These are phyloP conservation scores for Odontarrhena argentea DNA, from an alignment of 345 rosid species.

Conservation along the genomic window DNA sequence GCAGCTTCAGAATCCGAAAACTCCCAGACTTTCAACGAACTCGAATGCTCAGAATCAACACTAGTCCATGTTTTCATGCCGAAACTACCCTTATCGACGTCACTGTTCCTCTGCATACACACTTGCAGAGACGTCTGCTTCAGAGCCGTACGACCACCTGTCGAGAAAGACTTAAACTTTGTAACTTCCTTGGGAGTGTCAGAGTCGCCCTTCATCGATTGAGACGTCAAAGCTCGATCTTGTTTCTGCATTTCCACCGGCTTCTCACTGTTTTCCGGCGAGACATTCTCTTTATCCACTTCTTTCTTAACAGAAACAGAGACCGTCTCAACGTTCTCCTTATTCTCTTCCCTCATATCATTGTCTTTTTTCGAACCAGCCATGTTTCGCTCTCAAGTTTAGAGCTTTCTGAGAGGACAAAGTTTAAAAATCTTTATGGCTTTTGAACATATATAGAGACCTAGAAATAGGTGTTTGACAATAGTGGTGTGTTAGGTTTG, in stretches of 20 bases:
- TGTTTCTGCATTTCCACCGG: slow-evolving; percentile 37
- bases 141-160: slow-evolving; percentile 53
- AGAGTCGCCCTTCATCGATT: slow-evolving; percentile 46
- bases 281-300: slow-evolving; percentile 50
- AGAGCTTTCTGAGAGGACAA: slow-evolving; percentile 11
- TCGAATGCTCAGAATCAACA: slow-evolving; percentile 66
- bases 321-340: slow-evolving; percentile 46
- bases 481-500: slow-evolving; percentile 31
- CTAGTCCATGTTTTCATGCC: slow-evolving; percentile 62
- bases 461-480: slow-evolving; percentile 34
- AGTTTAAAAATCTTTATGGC: slow-evolving; percentile 27
- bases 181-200: slow-evolving; percentile 42
- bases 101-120: slow-evolving; percentile 75
- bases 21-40: slow-evolving; percentile 82
- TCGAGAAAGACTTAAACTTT: slow-evolving; percentile 57
- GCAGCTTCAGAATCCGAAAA: slow-evolving; percentile 93
- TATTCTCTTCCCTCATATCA: slow-evolving; percentile 40
- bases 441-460: slow-evolving; percentile 2
- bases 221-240: slow-evolving; percentile 44
- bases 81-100: slow-evolving; percentile 54
- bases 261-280: slow-evolving; percentile 32
- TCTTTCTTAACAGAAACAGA: slow-evolving; percentile 29
- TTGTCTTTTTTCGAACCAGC: slow-evolving; percentile 30
- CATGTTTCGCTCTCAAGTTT: slow-evolving; percentile 34
- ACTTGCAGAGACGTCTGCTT: slow-evolving; percentile 78